Evolutionary conservation across 352 stramenopile genomes (phyloP).

Genomic region (Pythium scleroteichum): DNA sequence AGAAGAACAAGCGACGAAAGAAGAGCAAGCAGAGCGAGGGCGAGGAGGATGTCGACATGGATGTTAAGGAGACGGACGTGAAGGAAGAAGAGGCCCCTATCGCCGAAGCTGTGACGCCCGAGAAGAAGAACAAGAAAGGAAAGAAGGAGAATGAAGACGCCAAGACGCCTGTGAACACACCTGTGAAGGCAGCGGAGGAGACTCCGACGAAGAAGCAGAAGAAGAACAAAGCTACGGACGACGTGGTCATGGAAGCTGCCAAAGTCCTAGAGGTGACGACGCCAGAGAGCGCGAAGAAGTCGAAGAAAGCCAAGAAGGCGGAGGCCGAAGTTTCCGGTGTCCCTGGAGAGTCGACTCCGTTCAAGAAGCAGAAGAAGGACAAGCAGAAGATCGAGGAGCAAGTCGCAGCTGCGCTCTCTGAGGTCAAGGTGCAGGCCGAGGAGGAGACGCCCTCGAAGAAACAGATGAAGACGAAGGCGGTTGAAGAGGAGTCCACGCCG

Average conservation of each 20-base stretch:
- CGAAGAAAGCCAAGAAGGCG: constrained; percentile 22
- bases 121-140: constrained; percentile 25
- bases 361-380: constrained; percentile 22
- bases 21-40: constrained; percentile 40
- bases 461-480: constrained; percentile 13
- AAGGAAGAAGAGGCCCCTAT: constrained; percentile 23
- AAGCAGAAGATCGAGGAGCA: constrained; percentile 15
- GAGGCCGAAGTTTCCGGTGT: constrained; percentile 4
- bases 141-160: constrained; percentile 8
- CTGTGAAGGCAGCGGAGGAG: constrained; percentile 21
- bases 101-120: constrained; percentile 17
- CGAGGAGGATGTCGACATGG: constrained; percentile 21
- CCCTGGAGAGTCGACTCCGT: constrained; percentile 1
- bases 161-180: constrained; percentile 27
- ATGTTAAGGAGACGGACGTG: constrained; percentile 15
- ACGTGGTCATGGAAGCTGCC: constrained; percentile 13
- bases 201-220: constrained; percentile 29
- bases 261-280: constrained; percentile 5
- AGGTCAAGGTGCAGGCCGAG: background rate
- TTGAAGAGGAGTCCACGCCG: constrained; percentile 46
- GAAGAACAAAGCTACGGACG: constrained; percentile 12
- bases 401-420: constrained; percentile 1
- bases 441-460: constrained; percentile 17
- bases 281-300: constrained; percentile 14
- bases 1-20: constrained; percentile 49